Evolutionary conservation across 306 rosid genomes (phyloP), one percentile per base, ranked within the genome.

Genomic region (Crataegus laevigata): DNA sequence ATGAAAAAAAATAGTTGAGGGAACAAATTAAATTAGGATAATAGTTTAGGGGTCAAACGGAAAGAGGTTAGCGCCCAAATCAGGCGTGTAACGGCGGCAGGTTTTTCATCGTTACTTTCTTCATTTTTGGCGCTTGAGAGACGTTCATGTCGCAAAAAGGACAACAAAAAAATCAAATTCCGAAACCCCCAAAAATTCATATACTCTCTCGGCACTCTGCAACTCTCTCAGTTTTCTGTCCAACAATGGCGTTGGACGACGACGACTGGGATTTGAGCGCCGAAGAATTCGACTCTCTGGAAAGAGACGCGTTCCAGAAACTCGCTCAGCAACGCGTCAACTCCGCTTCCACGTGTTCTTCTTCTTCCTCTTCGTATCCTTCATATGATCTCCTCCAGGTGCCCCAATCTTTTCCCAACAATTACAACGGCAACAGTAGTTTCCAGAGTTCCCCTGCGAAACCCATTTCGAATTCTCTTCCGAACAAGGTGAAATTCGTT

Each of bases 261-360:
- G 85, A 78, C 25, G 90, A 79, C 43, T 91, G 96, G 97, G 90
- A 83, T 42, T 72, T 94, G 62, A 94, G 91, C 52, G 85, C 85
- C 3, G 97, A 90, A 68, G 93, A 91, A 82, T 81, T 94, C 11
- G 98, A 94, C 82, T 85, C 89, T 26, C 91, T 94, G 38, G 98
- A 94, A 86, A 80, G 89, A 80, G 91, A 94, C 55, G 97, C 98
- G 77, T 78, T 87, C 15, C 87, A 84, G 82, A 91, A 91, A 69
- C 84, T 91, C 76, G 87, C 97, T 79, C 96, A 86, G 62, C 96
- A 73, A 61, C 79, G 76, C 78, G 11, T 89, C 79, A 30, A 82
- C 43, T 74, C 81, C 26, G 36, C 80, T 75, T 51, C 75, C 38
- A 8, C 79, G 10, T 25, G 78, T 74, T 38, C 75, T 36, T 30